These are phyloP conservation scores for Notholithocarpus densiflorus DNA, from an alignment of 306 rosid genomes.

Conservation along the genomic window DNA sequence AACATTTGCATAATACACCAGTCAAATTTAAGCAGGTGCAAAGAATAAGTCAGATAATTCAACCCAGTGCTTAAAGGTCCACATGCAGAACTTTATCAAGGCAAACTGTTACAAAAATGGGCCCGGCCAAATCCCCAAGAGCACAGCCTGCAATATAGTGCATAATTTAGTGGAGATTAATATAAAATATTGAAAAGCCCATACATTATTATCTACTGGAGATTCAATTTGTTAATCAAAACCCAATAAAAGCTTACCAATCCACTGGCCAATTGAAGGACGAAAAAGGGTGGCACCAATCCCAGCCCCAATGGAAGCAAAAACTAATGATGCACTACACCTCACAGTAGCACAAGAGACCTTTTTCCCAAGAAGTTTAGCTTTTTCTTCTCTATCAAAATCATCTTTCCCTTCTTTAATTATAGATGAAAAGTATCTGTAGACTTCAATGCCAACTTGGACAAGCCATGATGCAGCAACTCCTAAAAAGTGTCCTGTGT, in stretches of 20 bases:
- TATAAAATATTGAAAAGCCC: neutral
- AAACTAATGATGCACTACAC: slow-evolving; percentile 64
- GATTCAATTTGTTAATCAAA: slow-evolving; percentile 3
- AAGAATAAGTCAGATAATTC: slow-evolving; percentile 13
- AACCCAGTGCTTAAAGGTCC: slow-evolving; percentile 35
- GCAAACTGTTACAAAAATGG: slow-evolving; percentile 45
- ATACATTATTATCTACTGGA: neutral
- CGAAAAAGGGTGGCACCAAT: slow-evolving; percentile 64
- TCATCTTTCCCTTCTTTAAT: slow-evolving; percentile 33
- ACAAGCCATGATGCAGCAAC: slow-evolving; percentile 82
- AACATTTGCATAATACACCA: slow-evolving; percentile 6
- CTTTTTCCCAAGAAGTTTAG: slow-evolving; percentile 39
- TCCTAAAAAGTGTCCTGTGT: slow-evolving; percentile 65
- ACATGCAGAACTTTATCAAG: slow-evolving; percentile 31
- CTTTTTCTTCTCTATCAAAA: slow-evolving; percentile 30
- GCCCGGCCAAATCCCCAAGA: slow-evolving; percentile 81
- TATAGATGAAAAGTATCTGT: slow-evolving; percentile 27
- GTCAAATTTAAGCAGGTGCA: slow-evolving; percentile 20
- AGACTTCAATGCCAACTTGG: slow-evolving; percentile 65
- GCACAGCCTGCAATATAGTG: slow-evolving; percentile 55
- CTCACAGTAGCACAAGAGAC: slow-evolving; percentile 46
- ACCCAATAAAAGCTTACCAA: slow-evolving; percentile 49
- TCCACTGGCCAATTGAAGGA: slow-evolving; percentile 77
- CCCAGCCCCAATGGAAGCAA: slow-evolving; percentile 81
- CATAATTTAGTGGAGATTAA: neutral